These are phyloP conservation scores for Sugiyamaella mastotermitis DNA, from an alignment of 805 yeast genomes.

Conservation along the genomic window DNA sequence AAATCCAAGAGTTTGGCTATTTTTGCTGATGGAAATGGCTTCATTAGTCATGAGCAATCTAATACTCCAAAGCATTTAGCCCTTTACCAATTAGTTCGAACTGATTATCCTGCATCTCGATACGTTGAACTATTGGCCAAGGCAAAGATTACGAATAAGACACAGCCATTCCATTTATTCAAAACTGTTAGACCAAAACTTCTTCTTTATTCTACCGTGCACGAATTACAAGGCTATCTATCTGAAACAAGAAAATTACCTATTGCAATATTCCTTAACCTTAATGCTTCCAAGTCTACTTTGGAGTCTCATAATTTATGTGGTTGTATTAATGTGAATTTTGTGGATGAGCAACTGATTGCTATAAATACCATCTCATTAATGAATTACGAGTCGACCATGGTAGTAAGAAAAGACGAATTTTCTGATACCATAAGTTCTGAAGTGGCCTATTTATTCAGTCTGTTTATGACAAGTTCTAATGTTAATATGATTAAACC, in stretches of 20 bases:
- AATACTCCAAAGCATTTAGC: slow-evolving; percentile 13
- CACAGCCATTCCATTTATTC: slow-evolving; percentile 83
- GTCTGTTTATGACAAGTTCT: slow-evolving; percentile 31
- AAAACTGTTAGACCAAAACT: slow-evolving; percentile 34
- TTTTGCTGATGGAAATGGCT: slow-evolving; percentile 24
- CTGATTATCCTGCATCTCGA: slow-evolving; percentile 29
- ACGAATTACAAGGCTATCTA: slow-evolving; percentile 30
- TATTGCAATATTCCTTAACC: slow-evolving; percentile 61
- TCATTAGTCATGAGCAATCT: slow-evolving; percentile 20
- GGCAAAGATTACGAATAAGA: slow-evolving; percentile 67
- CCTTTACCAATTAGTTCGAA: slow-evolving; percentile 22
- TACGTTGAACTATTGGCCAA: slow-evolving; percentile 57
- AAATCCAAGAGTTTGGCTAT: slow-evolving; percentile 28
- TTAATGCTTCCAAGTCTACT: slow-evolving; percentile 34
- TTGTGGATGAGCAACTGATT: slow-evolving; percentile 29
- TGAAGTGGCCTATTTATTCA: slow-evolving; percentile 34
- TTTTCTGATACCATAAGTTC: slow-evolving; percentile 34
- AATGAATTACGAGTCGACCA: slow-evolving; percentile 22
- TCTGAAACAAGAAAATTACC: slow-evolving; percentile 43
- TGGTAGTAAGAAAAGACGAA: slow-evolving; percentile 27
- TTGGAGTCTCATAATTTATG: slow-evolving; percentile 36
- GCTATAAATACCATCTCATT: slow-evolving; percentile 20
- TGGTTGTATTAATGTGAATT: slow-evolving; percentile 44
- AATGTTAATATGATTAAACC: slow-evolving; percentile 28
- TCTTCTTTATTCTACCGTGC: slow-evolving; percentile 31